Percentiles rank a stretch among this genome's conserved stretches.
Conservation (phyloP, 2,329 filamentous ascomycete species). For the Penicillium sp. region DNA sequence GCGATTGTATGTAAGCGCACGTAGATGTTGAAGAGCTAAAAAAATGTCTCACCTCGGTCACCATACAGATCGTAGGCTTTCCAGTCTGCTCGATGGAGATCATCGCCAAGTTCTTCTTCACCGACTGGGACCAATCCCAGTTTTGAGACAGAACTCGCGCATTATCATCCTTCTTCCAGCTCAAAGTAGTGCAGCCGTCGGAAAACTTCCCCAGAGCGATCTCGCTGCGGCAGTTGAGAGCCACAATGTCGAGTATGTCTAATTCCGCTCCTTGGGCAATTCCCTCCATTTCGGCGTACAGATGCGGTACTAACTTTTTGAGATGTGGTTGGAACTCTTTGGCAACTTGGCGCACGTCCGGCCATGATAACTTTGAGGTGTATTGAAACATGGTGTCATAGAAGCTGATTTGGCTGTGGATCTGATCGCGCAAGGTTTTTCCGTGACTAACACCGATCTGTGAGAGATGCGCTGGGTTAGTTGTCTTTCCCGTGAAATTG, state of each 20-base stretch:
- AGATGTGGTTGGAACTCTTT: slow-evolving; percentile 47
- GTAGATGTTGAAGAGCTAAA: too few species aligned
- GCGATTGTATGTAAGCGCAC: too few species aligned
- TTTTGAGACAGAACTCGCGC: slow-evolving; percentile 51
- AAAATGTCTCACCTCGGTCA: slow-evolving; percentile 43
- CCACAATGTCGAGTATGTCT: slow-evolving; percentile 51
- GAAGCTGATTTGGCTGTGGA: slow-evolving; percentile 44
- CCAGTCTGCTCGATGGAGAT: slow-evolving; percentile 44
- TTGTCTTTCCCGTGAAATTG: neutral
- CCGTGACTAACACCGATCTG: slow-evolving; percentile 52
- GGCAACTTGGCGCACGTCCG: slow-evolving; percentile 44
- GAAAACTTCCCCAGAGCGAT: slow-evolving; percentile 55
- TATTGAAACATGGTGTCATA: slow-evolving; percentile 47
- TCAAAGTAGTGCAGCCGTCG: slow-evolving; percentile 56
- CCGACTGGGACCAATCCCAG: slow-evolving; percentile 55
- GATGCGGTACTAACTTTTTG: slow-evolving; percentile 32
- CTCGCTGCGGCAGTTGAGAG: slow-evolving; percentile 57
- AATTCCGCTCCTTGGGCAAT: slow-evolving; percentile 51
- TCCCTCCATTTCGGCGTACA: slow-evolving; percentile 48
- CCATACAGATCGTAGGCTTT: slow-evolving; percentile 51
- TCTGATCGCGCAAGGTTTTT: slow-evolving; percentile 35
- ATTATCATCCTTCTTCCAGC: slow-evolving; percentile 44
- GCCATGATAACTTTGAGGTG: slow-evolving; percentile 47
- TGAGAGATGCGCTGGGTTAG: neutral
- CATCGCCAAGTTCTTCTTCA: slow-evolving; percentile 51